phyloP scores from a whole-genome alignment of 768 basidiomycete genomes.

The Lepiota brunneoincarnata region DNA sequence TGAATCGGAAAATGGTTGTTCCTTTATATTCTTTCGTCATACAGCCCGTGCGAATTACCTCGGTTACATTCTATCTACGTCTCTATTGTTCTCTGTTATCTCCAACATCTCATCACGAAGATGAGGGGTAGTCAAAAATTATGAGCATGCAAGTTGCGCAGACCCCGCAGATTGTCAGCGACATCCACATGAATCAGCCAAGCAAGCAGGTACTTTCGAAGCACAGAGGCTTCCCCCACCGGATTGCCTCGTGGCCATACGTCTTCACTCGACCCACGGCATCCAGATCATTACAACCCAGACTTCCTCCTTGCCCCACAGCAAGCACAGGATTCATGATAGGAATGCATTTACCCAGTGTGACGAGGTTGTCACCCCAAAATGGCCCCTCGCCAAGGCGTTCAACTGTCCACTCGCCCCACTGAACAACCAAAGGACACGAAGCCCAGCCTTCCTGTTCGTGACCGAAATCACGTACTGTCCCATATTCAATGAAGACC shows the following conservation, averaged over 20 bases:
- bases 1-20: conserved; percentile 13
- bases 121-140: conserved; percentile 4
- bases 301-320: conserved; percentile 1
- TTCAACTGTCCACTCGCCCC: conserved; percentile 7
- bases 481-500: neutral
- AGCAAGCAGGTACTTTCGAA: conserved; percentile 12
- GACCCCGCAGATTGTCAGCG: neutral
- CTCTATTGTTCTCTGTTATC: too few species aligned
- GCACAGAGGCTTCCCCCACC: conserved; percentile 10
- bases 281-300: conserved; percentile 8
- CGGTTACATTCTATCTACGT: neutral
- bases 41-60: conserved; percentile 10
- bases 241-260: neutral
- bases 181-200: neutral
- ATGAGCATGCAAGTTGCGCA: conserved; percentile 1
- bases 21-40: neutral
- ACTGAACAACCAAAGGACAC: neutral
- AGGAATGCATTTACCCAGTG: neutral
- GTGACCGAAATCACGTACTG: neutral
- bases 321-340: conserved; percentile 3
- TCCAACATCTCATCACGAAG: neutral
- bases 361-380: neutral
- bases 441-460: conserved; percentile 6
- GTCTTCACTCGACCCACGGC: neutral
- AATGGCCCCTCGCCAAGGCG: neutral